These are phyloP conservation scores for Rhodotorula sp. DNA, from an alignment of 1,284 basidiomycete genomes.

Conservation along the genomic window DNA sequence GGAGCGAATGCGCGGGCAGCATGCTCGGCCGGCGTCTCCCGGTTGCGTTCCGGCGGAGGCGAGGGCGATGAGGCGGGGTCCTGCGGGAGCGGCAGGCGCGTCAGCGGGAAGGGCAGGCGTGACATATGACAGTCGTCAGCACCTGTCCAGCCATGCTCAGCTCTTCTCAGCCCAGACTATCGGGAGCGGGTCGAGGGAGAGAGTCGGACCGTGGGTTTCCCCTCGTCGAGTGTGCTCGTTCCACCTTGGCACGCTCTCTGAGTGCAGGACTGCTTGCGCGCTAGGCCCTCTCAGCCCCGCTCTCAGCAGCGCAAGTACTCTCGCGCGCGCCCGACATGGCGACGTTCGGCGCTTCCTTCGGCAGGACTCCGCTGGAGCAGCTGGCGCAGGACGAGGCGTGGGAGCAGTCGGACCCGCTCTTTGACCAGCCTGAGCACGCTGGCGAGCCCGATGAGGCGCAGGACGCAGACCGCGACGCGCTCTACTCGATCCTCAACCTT, in stretches of 20 bases:
- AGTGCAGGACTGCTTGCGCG: too few relatives aligned
- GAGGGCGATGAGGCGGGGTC: not conserved
- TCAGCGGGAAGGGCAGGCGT: not conserved
- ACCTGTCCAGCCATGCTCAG: not conserved
- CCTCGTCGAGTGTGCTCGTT: too few relatives aligned
- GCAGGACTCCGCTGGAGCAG: not conserved
- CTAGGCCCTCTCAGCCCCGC: not conserved
- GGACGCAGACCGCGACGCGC: conserved; percentile 18
- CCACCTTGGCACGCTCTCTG: not conserved
- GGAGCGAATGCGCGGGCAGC: conserved; percentile 17
- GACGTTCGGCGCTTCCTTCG: not conserved
- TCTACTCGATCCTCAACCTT: conserved; percentile 45
- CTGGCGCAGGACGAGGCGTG: conserved; percentile 11
- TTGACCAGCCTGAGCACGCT: not conserved
- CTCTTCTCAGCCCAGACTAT: not conserved
- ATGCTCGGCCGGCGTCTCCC: conserved; percentile 19
- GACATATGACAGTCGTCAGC: too few relatives aligned
- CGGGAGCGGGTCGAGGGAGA: not conserved
- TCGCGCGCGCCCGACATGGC: not conserved
- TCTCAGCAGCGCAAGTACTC: not conserved
- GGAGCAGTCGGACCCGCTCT: conserved; percentile 25
- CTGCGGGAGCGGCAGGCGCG: not conserved
- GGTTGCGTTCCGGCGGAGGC: not conserved
- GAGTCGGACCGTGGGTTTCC: not conserved
- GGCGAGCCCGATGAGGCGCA: conserved; percentile 9